Evolutionary conservation across 2,329 filamentous ascomycete species (phyloP), one percentile per base, ranked within the genome.

Genomic region (Pseudogymnoascus sp.): DNA sequence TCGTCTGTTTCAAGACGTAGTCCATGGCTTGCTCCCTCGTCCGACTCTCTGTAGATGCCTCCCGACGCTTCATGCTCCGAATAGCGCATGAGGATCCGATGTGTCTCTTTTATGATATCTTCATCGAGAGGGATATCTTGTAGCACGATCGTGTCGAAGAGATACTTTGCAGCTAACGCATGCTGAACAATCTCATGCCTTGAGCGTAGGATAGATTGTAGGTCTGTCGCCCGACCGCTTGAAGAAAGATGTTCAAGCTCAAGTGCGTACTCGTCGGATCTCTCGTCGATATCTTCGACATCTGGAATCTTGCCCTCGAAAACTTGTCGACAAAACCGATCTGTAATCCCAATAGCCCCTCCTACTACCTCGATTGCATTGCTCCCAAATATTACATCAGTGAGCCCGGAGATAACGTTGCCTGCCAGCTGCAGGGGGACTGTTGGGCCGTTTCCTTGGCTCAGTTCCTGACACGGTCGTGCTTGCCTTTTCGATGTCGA

Each of bases 21-120:
- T 14, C 7, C 4, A n/a, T 16, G 16, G 19, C 60, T 39, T 65
- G 63, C 37, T 67, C 7, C 48, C 25, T 54, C 48, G 48, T 54
- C 48, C 1, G 67, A 16, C 48, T 51, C 4, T 63, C 67, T 10
- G 31, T 62, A 48, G 39, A 65, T 28, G 28, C 36, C 57, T 60
- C 67, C 7, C 66, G 61, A 7, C 67, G 63, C 67, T 11, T 71
- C 63, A 41, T 66, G 65, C 1, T 63, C 63, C 1, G 67, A 63
- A 3, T 48, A 64, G 13, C 66, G 16, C 2, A 65, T 57, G 3
- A 74, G 65, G n/a, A 72, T 70, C 0, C 63, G 48, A 45, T 74
- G 73, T 0, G 71, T 69, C 23, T 71, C 60, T 8, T 68, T 63
- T 10, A 74, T 71, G 0, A 69, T 48, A 0, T 68, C 62, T 43